Evolutionary conservation across 164 flowering plant species (phyloP).

Genomic region (Kingdonia uniflora): DNA sequence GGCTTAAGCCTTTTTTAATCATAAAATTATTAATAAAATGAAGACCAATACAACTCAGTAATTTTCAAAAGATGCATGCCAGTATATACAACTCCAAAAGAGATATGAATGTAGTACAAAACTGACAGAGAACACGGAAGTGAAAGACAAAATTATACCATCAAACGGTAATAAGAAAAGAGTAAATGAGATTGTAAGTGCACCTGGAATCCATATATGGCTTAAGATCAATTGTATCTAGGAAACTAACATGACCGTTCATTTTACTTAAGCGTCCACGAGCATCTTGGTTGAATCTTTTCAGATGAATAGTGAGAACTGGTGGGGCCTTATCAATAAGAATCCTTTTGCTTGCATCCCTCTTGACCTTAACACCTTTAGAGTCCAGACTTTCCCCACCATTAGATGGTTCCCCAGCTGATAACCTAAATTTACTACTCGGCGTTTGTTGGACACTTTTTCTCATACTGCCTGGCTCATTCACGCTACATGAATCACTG

Average conservation of each 20-base stretch:
- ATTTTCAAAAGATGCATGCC: no score
- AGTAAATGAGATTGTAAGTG: constrained; percentile 9
- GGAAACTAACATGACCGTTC: constrained; percentile 72
- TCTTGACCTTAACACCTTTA: constrained; percentile 40
- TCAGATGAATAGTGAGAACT: constrained; percentile 80
- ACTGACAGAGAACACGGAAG: no score
- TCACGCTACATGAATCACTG: constrained; percentile 13
- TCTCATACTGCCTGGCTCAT: constrained; percentile 16
- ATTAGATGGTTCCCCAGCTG: constrained; percentile 18
- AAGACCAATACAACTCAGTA: no score
- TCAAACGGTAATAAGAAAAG: neutral
- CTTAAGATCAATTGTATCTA: constrained; percentile 52
- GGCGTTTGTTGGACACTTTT: constrained; percentile 11
- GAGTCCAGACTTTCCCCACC: constrained; percentile 31
- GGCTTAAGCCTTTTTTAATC: no score
- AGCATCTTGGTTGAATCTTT: constrained; percentile 92
- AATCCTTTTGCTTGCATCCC: constrained; percentile 82
- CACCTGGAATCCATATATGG: constrained; percentile 88
- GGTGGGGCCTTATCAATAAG: constrained; percentile 67
- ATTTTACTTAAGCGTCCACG: constrained; percentile 87
- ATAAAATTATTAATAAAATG: no score
- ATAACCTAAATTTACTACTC: constrained; percentile 5
- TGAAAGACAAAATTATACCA: no score
- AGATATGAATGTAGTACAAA: no score
- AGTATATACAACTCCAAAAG: no score